phyloP scores from a whole-genome alignment of 495 filamentous ascomycete genomes.

The Aspergillus coremiiformis region DNA sequence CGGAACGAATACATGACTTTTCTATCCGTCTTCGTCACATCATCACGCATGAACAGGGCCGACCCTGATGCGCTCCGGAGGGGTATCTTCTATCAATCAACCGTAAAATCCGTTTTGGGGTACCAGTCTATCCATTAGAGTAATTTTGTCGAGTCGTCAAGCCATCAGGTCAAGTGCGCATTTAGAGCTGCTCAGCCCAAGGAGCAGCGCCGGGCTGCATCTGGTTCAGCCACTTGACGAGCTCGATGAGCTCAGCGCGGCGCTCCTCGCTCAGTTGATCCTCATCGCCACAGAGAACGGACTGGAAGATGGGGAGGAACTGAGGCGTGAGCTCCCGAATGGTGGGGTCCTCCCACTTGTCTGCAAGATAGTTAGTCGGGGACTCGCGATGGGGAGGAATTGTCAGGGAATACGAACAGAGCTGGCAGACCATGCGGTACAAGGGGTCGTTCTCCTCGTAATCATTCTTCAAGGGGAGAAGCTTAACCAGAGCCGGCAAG shows the following conservation, averaged over 20 bases:
- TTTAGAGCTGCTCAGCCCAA: conserved; percentile 40
- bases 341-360: conserved; percentile 64
- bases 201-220: conserved; percentile 41
- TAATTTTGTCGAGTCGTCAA: conserved; percentile 23
- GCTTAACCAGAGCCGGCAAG: conserved; percentile 66
- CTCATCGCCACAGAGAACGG: conserved; percentile 68
- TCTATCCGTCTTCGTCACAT: conserved; percentile 7
- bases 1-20: conserved; percentile 14
- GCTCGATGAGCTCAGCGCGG: conserved; percentile 56
- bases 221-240: conserved; percentile 64
- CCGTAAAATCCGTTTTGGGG: conserved; percentile 16
- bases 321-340: conserved; percentile 68
- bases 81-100: conserved; percentile 42
- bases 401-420: conserved; percentile 63
- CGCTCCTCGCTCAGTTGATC: conserved; percentile 83
- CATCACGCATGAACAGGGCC: conserved; percentile 7
- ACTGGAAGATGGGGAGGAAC: conserved; percentile 71
- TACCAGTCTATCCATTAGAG: conserved; percentile 36
- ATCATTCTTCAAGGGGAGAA: conserved; percentile 87
- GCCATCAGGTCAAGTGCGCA: neutral
- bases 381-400: neutral
- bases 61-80: conserved; percentile 12
- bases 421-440: conserved; percentile 75
- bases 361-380: conserved; percentile 34
- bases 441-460: conserved; percentile 94